phyloP scores from a whole-genome alignment of 2,329 filamentous ascomycete genomes.

The Mycosphaerella arachidis region DNA sequence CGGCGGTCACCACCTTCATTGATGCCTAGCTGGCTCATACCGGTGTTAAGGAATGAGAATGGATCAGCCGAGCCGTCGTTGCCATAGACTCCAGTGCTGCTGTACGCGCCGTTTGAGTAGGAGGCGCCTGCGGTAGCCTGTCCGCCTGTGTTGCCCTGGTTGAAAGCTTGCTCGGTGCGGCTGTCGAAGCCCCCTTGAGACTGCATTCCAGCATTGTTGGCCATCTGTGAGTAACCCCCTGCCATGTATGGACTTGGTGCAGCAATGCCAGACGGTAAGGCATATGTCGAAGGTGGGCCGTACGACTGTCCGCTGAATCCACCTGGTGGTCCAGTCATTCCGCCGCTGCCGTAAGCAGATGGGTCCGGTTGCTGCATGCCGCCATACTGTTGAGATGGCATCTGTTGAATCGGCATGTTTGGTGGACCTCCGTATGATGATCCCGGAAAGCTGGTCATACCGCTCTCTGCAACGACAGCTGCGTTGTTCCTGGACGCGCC shows the following conservation, averaged over 20 bases:
- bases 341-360: conserved; percentile 66
- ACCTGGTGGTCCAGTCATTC: conserved; percentile 52
- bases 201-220: conserved; percentile 68
- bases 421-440: conserved; percentile 67
- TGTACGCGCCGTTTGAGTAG: conserved; percentile 59
- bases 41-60: conserved; percentile 72
- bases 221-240: conserved; percentile 58
- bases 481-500: conserved; percentile 91
- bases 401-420: conserved; percentile 60
- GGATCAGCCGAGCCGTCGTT: conserved; percentile 63
- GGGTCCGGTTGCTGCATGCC: conserved; percentile 51
- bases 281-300: conserved; percentile 83
- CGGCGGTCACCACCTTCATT: conserved; percentile 49
- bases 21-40: conserved; percentile 69
- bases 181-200: conserved; percentile 75
- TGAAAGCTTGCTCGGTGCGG: conserved; percentile 91
- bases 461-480: conserved; percentile 85
- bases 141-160: conserved; percentile 66
- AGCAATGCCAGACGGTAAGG: conserved; percentile 77
- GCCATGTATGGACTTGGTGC: conserved; percentile 79
- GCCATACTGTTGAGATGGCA: conserved; percentile 27
- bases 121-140: conserved; percentile 54
- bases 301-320: conserved; percentile 70
- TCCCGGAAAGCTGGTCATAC: conserved; percentile 51
- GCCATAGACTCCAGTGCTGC: conserved; percentile 37